Percentiles rank a stretch among this genome's conserved stretches.
phyloP scores from a whole-genome alignment of 1,139 yeast genomes.

The Candida tetrigidarum region DNA sequence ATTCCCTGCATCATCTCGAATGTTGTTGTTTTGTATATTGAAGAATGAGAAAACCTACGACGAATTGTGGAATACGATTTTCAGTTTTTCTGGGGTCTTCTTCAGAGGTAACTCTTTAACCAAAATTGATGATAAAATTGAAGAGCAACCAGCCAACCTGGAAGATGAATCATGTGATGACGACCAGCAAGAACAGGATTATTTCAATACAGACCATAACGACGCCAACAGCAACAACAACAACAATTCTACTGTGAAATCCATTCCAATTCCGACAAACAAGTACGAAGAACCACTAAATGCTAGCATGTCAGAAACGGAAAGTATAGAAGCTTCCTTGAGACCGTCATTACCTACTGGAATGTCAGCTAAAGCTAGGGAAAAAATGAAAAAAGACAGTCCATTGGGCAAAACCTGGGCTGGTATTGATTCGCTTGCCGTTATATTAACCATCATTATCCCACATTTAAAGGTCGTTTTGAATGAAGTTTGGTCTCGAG shows the following conservation, averaged over 20 bases:
- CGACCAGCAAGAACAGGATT: constrained; percentile 16
- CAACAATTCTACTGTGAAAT: constrained; percentile 5
- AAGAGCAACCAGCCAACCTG: constrained; percentile 3
- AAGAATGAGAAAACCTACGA: constrained; percentile 50
- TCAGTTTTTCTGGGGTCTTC: constrained; percentile 32
- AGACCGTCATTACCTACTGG: constrained; percentile 59
- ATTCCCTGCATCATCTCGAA: constrained; percentile 54
- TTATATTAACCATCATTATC: constrained; percentile 47
- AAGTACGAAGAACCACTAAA: constrained; percentile 10
- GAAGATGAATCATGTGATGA: constrained; percentile 2
- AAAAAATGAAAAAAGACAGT: constrained; percentile 58
- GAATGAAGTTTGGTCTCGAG: constrained; percentile 37
- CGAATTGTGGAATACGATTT: constrained; percentile 35
- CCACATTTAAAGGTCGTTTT: constrained; percentile 41
- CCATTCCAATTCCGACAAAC: constrained; percentile 15
- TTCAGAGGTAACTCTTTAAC: constrained; percentile 27
- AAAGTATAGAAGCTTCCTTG: constrained; percentile 31
- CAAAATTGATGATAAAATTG: constrained; percentile 19
- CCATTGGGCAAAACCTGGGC: constrained; percentile 62
- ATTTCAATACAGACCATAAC: constrained; percentile 1
- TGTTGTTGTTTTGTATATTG: constrained; percentile 55
- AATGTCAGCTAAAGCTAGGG: constrained; percentile 60
- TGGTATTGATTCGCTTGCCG: constrained; percentile 55
- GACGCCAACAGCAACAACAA: constrained; percentile 5
- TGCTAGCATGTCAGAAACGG: constrained; percentile 15